Percentiles rank a stretch among this genome's conserved stretches.
Evolutionary conservation across 257 asterid genomes (phyloP).

Genomic region (Solanum sitiens): DNA sequence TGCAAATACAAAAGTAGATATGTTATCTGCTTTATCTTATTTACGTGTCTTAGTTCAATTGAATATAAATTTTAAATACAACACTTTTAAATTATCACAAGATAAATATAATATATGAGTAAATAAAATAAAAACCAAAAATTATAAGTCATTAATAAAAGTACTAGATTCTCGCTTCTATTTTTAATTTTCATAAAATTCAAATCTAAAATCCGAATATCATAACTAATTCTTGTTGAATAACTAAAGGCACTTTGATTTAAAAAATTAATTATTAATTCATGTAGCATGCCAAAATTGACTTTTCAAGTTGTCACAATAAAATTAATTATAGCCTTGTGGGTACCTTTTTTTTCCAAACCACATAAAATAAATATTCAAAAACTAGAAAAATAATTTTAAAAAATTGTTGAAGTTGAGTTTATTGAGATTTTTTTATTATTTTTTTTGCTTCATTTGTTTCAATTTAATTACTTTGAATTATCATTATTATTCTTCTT

Average conservation of each 20-base stretch:
- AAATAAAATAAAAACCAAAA: no score
- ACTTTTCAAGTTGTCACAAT: not conserved
- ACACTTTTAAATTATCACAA: no score
- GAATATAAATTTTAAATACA: no score
- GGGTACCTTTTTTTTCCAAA: not conserved
- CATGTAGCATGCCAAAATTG: not conserved
- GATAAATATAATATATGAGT: no score
- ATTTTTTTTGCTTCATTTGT: not conserved
- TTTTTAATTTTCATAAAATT: no score
- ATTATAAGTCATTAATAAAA: no score
- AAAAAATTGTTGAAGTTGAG: not conserved
- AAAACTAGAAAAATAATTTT: not conserved
- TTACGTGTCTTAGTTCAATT: no score
- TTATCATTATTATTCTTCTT: not conserved
- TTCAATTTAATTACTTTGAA: not conserved
- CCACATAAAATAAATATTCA: not conserved
- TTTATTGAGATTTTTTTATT: not conserved
- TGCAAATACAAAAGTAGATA: not conserved
- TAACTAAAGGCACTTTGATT: not conserved
- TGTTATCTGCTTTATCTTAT: no score
- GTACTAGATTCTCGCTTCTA: no score
- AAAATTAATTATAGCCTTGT: not conserved
- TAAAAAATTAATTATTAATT: not conserved
- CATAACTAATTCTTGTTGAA: not conserved
- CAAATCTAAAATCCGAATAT: no score